Evolutionary conservation across 1,284 basidiomycete genomes (phyloP).

Genomic region (Boletus smithii): DNA sequence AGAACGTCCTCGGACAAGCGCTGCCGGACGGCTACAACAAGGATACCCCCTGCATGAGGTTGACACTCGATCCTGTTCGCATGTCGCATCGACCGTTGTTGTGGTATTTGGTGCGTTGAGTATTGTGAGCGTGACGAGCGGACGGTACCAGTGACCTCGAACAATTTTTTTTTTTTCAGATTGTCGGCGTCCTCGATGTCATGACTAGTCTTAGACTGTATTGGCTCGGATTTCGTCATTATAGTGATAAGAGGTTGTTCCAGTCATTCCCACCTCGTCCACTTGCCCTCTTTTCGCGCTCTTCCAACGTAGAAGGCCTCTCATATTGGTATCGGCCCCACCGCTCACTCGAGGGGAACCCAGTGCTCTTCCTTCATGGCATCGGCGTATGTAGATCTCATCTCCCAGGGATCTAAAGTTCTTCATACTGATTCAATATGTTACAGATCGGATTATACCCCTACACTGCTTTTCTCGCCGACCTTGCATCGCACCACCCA

Average conservation of each 20-base stretch:
- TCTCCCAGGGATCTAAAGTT: background rate
- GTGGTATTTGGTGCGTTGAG: constrained; percentile 55
- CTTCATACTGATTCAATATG: no score
- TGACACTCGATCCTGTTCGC: constrained; percentile 54
- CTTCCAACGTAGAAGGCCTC: constrained; percentile 39
- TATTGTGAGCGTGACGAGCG: background rate
- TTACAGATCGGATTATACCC: constrained; percentile 58
- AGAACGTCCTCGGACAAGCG: constrained; percentile 37
- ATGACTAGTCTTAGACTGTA: constrained; percentile 40
- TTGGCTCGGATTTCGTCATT: constrained; percentile 51
- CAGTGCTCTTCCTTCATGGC: constrained; percentile 62
- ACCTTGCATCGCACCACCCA: constrained; percentile 39
- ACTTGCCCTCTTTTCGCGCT: constrained; percentile 42
- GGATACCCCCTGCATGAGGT: constrained; percentile 44
- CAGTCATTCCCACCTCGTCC: constrained; percentile 53
- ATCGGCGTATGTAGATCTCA: constrained; percentile 48
- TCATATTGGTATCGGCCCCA: constrained; percentile 66
- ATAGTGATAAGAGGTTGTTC: constrained; percentile 39
- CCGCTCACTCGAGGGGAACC: constrained; percentile 42
- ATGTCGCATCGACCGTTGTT: constrained; percentile 54
- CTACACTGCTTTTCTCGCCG: constrained; percentile 49
- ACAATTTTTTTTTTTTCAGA: constrained; percentile 37
- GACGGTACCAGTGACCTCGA: constrained; percentile 2
- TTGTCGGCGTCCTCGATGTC: constrained; percentile 51
- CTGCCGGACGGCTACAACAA: constrained; percentile 40